phyloP scores from a whole-genome alignment of 2,329 filamentous ascomycete genomes.

The Cladosporium halotolerans region DNA sequence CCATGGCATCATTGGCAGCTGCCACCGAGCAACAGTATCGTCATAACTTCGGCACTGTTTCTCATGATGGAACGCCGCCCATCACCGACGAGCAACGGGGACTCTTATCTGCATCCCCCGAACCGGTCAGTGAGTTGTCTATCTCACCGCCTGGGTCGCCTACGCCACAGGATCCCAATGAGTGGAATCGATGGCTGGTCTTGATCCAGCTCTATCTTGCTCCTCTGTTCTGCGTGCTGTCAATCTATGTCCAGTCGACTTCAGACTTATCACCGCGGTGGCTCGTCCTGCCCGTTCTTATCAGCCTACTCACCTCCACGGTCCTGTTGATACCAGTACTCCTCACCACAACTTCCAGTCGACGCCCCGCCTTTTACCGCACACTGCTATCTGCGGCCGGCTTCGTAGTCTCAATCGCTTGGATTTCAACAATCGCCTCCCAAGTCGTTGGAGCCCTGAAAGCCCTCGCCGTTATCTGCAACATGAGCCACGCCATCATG shows the following conservation, averaged over 20 bases:
- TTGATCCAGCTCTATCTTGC: conserved; percentile 79
- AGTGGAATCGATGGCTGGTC: conserved; percentile 90
- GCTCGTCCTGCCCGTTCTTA: conserved; percentile 48
- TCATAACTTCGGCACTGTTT: conserved; percentile 19
- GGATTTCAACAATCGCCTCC: conserved; percentile 92
- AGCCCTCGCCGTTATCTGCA: conserved; percentile 81
- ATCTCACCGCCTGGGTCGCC: conserved; percentile 4
- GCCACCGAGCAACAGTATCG: conserved; percentile 22
- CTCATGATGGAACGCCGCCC: not conserved
- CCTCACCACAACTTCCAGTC: conserved; percentile 59
- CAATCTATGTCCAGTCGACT: conserved; percentile 46
- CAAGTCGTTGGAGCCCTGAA: conserved; percentile 95
- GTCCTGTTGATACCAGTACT: conserved; percentile 61
- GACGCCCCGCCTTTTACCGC: conserved; percentile 62
- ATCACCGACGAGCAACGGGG: not conserved
- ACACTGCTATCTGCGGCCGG: conserved; percentile 79
- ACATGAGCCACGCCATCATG: conserved; percentile 90
- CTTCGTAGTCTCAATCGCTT: conserved; percentile 84
- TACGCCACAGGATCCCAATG: conserved; percentile 13
- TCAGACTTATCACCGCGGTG: conserved; percentile 49
- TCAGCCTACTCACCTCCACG: conserved; percentile 50
- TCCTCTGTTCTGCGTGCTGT: conserved; percentile 71
- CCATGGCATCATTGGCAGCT: conserved; percentile 28
- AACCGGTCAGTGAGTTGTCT: conserved; percentile 4
- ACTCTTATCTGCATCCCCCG: conserved; percentile 1